Evolutionary conservation across 495 filamentous ascomycete genomes (phyloP).

Genomic region (Aspergillus kassunensis): DNA sequence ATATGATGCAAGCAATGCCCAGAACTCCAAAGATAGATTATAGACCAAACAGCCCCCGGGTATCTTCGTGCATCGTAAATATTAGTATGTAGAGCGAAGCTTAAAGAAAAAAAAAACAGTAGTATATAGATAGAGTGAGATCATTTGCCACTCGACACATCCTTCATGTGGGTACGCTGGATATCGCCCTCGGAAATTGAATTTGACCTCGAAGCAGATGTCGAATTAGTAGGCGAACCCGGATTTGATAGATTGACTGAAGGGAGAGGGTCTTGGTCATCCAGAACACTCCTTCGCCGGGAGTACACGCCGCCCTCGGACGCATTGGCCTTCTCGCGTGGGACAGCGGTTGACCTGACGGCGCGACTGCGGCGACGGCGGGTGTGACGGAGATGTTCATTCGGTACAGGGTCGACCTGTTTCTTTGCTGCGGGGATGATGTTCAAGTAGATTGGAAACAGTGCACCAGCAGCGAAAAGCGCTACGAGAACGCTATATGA

Average conservation of each 20-base stretch:
- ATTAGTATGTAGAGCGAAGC: background rate
- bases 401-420: slow-evolving; percentile 56
- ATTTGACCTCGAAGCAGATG: background rate
- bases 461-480: slow-evolving; percentile 49
- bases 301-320: slow-evolving; percentile 36
- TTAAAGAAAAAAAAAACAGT: slow-evolving; percentile 1
- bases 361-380: slow-evolving; percentile 27
- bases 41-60: background rate
- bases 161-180: background rate
- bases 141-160: background rate
- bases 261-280: slow-evolving; percentile 31
- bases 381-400: slow-evolving; percentile 40
- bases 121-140: background rate
- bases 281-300: slow-evolving; percentile 35
- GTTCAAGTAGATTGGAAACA: slow-evolving; percentile 61
- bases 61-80: background rate
- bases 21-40: background rate
- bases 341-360: slow-evolving; percentile 16
- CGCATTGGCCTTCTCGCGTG: slow-evolving; percentile 34
- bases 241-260: slow-evolving; percentile 15
- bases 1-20: background rate
- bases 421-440: slow-evolving; percentile 51
- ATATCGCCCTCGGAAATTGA: background rate
- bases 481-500: slow-evolving; percentile 57
- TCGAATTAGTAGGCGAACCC: background rate